phyloP scores from a whole-genome alignment of 2,329 filamentous ascomycete species.

The Cladosporium sphaerospermum region DNA sequence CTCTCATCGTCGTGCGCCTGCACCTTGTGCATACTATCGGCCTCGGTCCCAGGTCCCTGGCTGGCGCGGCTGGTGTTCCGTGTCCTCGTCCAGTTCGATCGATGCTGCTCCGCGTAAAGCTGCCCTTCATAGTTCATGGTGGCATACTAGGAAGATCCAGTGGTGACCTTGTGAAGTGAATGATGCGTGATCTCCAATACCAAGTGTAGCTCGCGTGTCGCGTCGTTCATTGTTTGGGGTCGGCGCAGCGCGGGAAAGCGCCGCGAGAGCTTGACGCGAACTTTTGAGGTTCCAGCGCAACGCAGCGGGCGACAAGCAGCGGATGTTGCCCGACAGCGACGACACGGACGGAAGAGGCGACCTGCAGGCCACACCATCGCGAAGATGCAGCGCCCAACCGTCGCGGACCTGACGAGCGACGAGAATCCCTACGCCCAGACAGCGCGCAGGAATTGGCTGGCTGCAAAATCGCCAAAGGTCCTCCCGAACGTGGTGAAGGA shows the following conservation, averaged over 20 bases:
- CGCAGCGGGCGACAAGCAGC: no score
- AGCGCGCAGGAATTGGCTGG: constrained; percentile 81
- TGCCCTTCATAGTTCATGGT: constrained; percentile 7
- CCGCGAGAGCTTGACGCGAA: no score
- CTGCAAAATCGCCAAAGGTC: constrained; percentile 59
- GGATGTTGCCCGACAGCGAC: no score
- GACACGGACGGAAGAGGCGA: not conserved
- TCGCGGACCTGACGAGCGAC: constrained; percentile 60
- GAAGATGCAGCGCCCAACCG: constrained; percentile 49
- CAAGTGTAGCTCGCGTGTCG: no score
- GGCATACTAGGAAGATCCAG: not conserved
- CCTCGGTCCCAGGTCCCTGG: not conserved
- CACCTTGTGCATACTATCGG: constrained; percentile 20
- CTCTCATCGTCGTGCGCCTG: constrained; percentile 20
- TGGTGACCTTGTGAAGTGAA: not conserved
- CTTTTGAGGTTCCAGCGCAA: no score
- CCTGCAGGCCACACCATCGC: not conserved
- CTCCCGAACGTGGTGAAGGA: constrained; percentile 76
- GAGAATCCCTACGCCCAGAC: constrained; percentile 61
- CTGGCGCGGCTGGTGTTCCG: not conserved
- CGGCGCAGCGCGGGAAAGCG: no score
- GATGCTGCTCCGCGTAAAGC: constrained; percentile 1
- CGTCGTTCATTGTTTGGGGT: no score
- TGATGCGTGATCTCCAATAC: no score
- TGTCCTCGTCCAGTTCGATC: not conserved